Evolutionary conservation across 2,329 filamentous ascomycete species (phyloP).

Genomic region (Ophiostoma sp.): DNA sequence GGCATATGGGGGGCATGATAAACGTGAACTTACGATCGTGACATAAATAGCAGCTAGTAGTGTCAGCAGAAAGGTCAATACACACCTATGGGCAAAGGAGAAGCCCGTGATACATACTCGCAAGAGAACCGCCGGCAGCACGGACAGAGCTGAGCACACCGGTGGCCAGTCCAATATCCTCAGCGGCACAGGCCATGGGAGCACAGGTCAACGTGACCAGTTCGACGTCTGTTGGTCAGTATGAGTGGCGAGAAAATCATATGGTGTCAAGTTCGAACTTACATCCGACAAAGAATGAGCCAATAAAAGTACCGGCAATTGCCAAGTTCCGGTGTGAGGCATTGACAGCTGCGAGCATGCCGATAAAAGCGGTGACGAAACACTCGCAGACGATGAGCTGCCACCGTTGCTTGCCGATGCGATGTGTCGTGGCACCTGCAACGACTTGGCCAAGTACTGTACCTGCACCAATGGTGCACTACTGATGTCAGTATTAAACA

Average conservation of each 20-base stretch:
- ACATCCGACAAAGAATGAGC: conserved; percentile 21
- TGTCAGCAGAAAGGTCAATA: not conserved
- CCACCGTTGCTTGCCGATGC: conserved; percentile 14
- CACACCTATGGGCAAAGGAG: too few species aligned
- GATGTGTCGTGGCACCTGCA: not conserved
- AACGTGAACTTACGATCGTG: conserved; percentile 27
- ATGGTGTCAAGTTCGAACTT: not conserved
- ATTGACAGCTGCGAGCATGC: conserved; percentile 1
- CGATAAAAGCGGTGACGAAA: conserved; percentile 34
- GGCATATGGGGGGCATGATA: conserved; percentile 30
- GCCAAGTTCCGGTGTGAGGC: not conserved
- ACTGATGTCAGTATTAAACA: not conserved
- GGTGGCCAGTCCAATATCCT: conserved; percentile 38
- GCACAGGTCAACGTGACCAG: conserved; percentile 20
- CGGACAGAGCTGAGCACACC: conserved; percentile 41
- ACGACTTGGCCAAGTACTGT: conserved; percentile 16
- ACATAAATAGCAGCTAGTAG: conserved; percentile 4
- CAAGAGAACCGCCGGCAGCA: not conserved
- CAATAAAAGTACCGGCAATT: conserved; percentile 22
- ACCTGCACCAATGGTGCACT: not conserved
- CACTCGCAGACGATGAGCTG: conserved; percentile 35
- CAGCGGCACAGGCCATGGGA: conserved; percentile 34
- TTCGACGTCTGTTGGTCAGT: conserved; percentile 17
- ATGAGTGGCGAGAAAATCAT: not conserved
- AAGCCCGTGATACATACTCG: too few species aligned